phyloP scores from a whole-genome alignment of 1,284 basidiomycete genomes.

The Xerocomus amazonicus region DNA sequence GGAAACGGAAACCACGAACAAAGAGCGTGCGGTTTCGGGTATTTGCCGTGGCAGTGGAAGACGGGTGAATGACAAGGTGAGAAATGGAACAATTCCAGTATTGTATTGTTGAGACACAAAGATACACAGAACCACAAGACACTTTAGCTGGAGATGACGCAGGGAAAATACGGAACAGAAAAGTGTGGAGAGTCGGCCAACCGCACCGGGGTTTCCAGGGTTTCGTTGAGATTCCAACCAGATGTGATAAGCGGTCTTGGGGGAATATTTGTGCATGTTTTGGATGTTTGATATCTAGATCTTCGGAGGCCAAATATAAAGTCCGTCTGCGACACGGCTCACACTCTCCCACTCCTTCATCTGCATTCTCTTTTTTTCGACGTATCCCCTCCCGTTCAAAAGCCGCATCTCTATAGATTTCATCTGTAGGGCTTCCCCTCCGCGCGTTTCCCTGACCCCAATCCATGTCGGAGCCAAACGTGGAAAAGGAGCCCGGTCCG shows the following conservation, averaged over 20 bases:
- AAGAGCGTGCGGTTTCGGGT: too few species aligned
- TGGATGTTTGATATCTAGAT: constrained; percentile 26
- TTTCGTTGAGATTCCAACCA: constrained; percentile 26
- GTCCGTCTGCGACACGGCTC: constrained; percentile 28
- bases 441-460: constrained; percentile 1
- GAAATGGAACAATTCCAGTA: not conserved
- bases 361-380: constrained; percentile 13
- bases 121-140: too few species aligned
- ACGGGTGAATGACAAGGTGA: not conserved
- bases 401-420: constrained; percentile 25
- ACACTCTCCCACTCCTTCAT: constrained; percentile 33
- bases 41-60: too few species aligned
- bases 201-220: constrained; percentile 24
- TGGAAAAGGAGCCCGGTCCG: constrained; percentile 64
- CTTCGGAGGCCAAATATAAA: constrained; percentile 34
- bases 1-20: too few species aligned
- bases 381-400: constrained; percentile 13
- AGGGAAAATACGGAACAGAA: constrained; percentile 19
- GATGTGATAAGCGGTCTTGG: constrained; percentile 15
- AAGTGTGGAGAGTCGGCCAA: constrained; percentile 10
- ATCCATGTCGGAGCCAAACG: constrained; percentile 42
- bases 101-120: too few species aligned
- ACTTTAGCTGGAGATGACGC: too few species aligned
- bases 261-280: constrained; percentile 29
- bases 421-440: constrained; percentile 26